phyloP scores from a whole-genome alignment of 129 eudicot genomes.

The Smallanthus sonchifolius region DNA sequence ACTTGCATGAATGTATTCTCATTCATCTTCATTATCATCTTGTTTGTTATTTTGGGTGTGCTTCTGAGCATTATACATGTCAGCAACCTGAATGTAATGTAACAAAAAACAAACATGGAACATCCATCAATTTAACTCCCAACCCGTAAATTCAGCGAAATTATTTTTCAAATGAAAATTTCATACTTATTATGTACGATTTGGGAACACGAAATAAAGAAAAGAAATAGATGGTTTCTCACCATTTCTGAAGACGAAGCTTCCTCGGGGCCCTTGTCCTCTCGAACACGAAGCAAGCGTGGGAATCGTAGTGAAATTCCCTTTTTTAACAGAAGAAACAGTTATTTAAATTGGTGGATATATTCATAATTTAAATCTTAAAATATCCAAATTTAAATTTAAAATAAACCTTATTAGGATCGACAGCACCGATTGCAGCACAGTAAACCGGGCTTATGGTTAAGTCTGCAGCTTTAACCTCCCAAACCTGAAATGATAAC shows the following conservation, averaged over 20 bases:
- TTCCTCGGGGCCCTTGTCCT: constrained; percentile 82
- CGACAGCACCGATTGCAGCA: constrained; percentile 83
- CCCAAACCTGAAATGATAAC: constrained; percentile 71
- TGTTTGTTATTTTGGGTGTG: constrained; percentile 47
- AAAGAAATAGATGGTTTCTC: neutral
- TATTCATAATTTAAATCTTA: neutral
- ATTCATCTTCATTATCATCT: constrained; percentile 65
- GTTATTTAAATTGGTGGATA: neutral
- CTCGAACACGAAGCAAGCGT: constrained; percentile 80
- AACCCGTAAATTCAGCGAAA: neutral
- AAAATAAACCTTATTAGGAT: constrained; percentile 60
- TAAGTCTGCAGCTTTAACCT: constrained; percentile 94
- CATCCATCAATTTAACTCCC: neutral
- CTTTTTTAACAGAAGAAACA: constrained; percentile 23
- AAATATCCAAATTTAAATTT: neutral
- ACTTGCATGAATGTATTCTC: constrained; percentile 21
- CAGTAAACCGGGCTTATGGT: constrained; percentile 87
- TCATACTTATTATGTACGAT: neutral
- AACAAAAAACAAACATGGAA: neutral
- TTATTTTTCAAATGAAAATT: too few species aligned
- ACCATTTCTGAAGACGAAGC: constrained; percentile 91
- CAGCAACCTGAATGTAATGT: constrained; percentile 62
- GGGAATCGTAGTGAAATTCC: constrained; percentile 93
- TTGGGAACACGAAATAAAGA: neutral
- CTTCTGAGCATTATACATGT: constrained; percentile 75